A percentile compares a stretch with the other conserved stretches of the same genome.
Evolutionary conservation across 805 yeast genomes (phyloP).

Genomic region (Wickerhamomyces bovis): DNA sequence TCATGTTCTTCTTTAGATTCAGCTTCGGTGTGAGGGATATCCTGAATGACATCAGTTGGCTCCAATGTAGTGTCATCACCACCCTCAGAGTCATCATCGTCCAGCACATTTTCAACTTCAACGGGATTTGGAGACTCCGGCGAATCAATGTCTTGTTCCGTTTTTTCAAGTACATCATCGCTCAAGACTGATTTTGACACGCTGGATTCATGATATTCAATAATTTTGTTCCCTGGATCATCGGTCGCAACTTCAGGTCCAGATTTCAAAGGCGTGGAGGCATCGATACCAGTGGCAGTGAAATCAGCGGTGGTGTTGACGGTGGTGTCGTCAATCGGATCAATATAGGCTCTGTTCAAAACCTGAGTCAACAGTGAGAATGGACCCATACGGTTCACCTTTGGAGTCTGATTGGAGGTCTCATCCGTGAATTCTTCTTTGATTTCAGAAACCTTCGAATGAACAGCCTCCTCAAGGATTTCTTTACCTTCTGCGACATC

Average conservation of each 20-base stretch:
- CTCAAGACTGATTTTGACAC: background rate
- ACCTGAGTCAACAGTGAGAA: background rate
- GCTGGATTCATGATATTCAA: background rate
- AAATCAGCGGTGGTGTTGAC: background rate
- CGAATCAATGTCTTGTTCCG: background rate
- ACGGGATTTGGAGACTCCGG: background rate
- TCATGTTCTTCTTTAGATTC: background rate
- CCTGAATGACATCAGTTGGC: background rate
- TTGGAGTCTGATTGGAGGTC: background rate
- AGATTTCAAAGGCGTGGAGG: background rate
- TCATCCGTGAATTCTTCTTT: background rate
- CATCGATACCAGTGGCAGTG: background rate
- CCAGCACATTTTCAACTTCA: background rate
- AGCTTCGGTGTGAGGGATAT: background rate
- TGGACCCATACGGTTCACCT: background rate
- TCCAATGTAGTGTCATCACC: background rate
- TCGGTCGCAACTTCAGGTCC: background rate
- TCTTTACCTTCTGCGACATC: background rate
- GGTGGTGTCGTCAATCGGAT: background rate
- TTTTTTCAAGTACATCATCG: background rate
- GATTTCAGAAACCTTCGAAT: background rate
- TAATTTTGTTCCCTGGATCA: background rate
- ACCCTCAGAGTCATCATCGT: slow-evolving; percentile 1
- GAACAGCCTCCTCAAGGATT: background rate
- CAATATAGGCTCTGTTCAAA: background rate